Percentiles rank a stretch among this genome's conserved stretches.
Conservation (phyloP, 2,329 filamentous ascomycete genomes). For the Phialocephala subalpina region DNA sequence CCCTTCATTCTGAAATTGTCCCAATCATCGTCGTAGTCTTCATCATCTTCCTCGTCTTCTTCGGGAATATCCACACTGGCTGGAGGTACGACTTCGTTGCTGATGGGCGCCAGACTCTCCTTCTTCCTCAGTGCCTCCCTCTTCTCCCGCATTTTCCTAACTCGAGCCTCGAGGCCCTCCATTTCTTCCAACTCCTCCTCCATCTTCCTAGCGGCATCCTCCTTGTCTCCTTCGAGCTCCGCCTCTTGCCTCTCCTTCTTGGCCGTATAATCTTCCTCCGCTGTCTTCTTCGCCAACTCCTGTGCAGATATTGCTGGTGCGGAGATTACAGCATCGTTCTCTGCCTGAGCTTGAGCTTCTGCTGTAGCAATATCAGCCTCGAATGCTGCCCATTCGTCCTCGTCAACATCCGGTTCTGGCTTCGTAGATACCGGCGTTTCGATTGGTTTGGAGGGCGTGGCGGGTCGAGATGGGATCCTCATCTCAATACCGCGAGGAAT, state of each 20-base stretch:
- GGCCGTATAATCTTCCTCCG: conserved; percentile 57
- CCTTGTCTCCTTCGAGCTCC: conserved; percentile 71
- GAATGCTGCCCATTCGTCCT: conserved; percentile 87
- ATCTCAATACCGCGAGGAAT: conserved; percentile 52
- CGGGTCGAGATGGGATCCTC: conserved; percentile 69
- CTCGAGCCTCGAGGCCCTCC: conserved; percentile 78
- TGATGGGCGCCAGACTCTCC: conserved; percentile 29
- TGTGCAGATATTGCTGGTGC: conserved; percentile 73
- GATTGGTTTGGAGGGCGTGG: conserved; percentile 59
- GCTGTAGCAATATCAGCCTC: conserved; percentile 77
- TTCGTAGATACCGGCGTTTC: conserved; percentile 52
- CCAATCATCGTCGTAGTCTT: conserved; percentile 31
- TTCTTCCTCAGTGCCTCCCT: conserved; percentile 68
- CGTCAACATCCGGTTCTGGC: conserved; percentile 60
- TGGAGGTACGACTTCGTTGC: conserved; percentile 17
- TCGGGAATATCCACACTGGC: neutral
- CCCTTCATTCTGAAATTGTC: conserved; percentile 28
- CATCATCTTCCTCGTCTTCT: conserved; percentile 22
- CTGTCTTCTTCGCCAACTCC: conserved; percentile 64
- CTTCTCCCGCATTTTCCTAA: conserved; percentile 73
- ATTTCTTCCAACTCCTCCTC: conserved; percentile 86
- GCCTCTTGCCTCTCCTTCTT: conserved; percentile 59
- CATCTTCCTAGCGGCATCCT: conserved; percentile 77
- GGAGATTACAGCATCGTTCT: conserved; percentile 66
- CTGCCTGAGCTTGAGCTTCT: conserved; percentile 43